Evolutionary conservation across 129 eudicot genomes (phyloP), one percentile per base, ranked within the genome.

Genomic region (Apium graveolens): DNA sequence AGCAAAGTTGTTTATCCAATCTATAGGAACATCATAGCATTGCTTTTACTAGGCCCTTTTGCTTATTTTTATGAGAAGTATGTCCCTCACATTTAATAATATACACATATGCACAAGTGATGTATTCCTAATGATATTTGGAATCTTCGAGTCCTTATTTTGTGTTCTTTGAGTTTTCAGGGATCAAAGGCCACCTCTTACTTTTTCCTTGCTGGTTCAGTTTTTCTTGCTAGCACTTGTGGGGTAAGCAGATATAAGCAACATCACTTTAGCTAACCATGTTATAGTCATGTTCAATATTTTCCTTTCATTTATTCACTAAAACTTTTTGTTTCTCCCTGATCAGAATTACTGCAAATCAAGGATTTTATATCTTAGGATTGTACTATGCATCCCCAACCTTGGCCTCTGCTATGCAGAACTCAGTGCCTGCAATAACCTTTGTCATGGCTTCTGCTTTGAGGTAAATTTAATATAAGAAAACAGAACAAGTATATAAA

Each of bases 341-440:
- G 45, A 5, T 69, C 90, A 93, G 98, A 82, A 90, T 93, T 82
- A 91, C 98, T 24, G 94, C 98, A 87, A 93, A 90, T 80, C 98
- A 93, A 84, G 98, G 94, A 78, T 93, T 90, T 81, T 93, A 93
- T 63, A 87, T 91, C 55, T 82, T 90, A 73, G 98, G 98, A 32
- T 83, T 93, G 85, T 90, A 93, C 74, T 86, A 93, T 82, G 96
- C 97, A 81, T 86, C 98, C 27, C 98, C 98, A 46, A 83, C 98
- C 31, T 91, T 93, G 73, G 98, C 95, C 79, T 93, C 98, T 5
- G 98, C 98, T 20, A 89, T 93, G 87, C 98, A 93, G 62, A 93
- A 93, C 84, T 89, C 97, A 45, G 98, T 93, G 80, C 98, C 98
- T 66, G 97, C 97, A 44, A 89, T 90, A 45, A 93, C 98, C 63